These are phyloP conservation scores for Thalassiosira livingstoniorum DNA, from an alignment of 352 stramenopile genomes.

Conservation along the genomic window DNA sequence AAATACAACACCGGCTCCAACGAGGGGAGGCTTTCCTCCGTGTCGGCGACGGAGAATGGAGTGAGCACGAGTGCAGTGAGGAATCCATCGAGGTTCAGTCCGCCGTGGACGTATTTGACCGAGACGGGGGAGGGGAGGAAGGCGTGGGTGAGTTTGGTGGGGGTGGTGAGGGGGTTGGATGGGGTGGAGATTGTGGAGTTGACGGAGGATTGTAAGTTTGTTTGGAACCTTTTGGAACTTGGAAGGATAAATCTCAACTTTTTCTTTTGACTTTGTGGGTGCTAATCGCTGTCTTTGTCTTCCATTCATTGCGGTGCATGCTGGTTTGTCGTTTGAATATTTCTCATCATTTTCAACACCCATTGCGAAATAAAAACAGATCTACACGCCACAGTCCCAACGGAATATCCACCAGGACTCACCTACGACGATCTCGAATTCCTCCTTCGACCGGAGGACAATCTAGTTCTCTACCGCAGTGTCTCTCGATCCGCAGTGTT, in stretches of 20 bases:
- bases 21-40: conserved; percentile 72
- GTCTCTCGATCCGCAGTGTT: conserved; percentile 77
- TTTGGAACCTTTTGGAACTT: no score
- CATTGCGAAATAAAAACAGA: conserved; percentile 57
- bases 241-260: no score
- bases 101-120: conserved; percentile 81
- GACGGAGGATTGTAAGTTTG: conserved; percentile 71
- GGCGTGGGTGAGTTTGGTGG: conserved; percentile 76
- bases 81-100: conserved; percentile 78
- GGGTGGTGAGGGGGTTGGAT: conserved; percentile 64
- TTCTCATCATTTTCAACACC: no score
- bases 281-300: no score
- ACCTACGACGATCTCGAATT: conserved; percentile 85
- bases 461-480: conserved; percentile 78
- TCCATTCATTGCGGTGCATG: no score
- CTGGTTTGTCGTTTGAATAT: no score
- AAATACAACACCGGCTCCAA: conserved; percentile 44
- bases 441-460: conserved; percentile 75
- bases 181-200: conserved; percentile 75
- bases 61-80: conserved; percentile 75
- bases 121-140: conserved; percentile 73
- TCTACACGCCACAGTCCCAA: conserved; percentile 76
- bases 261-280: no score
- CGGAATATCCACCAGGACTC: conserved; percentile 65
- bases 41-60: conserved; percentile 80